Evolutionary conservation across 495 filamentous ascomycete genomes (phyloP).

Genomic region (Glonium stellatum): DNA sequence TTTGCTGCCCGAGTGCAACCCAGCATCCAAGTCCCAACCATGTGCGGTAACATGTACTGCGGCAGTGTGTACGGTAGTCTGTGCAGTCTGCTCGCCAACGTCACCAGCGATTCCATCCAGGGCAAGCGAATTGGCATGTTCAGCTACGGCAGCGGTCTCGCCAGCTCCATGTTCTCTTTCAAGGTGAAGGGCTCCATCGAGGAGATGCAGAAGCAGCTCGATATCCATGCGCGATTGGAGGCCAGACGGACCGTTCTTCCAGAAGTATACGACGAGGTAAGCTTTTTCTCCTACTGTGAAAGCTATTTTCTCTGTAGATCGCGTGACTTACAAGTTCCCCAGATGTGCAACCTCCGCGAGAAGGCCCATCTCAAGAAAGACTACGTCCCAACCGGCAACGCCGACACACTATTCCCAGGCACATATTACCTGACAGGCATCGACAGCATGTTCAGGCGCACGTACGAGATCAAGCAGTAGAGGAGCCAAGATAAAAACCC

Average conservation of each 20-base stretch:
- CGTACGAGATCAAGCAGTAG: slow-evolving; percentile 82
- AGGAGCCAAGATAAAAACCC: neutral
- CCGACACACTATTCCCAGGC: slow-evolving; percentile 67
- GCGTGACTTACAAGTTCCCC: slow-evolving; percentile 23
- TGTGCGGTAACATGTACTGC: slow-evolving; percentile 99
- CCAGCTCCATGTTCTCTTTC: slow-evolving; percentile 81
- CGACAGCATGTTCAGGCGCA: slow-evolving; percentile 92
- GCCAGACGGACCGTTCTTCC: slow-evolving; percentile 66
- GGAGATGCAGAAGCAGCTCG: slow-evolving; percentile 66
- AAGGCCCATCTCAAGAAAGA: slow-evolving; percentile 89
- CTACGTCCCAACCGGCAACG: slow-evolving; percentile 69
- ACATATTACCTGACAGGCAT: slow-evolving; percentile 87
- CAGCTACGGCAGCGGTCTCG: slow-evolving; percentile 91
- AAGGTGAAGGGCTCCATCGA: slow-evolving; percentile 73
- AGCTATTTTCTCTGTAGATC: slow-evolving; percentile 11
- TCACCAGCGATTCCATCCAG: slow-evolving; percentile 60
- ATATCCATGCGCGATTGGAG: slow-evolving; percentile 71
- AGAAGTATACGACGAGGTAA: slow-evolving; percentile 78
- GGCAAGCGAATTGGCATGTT: slow-evolving; percentile 88
- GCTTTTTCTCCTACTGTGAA: slow-evolving; percentile 26
- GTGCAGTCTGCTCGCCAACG: slow-evolving; percentile 65
- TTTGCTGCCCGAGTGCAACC: slow-evolving; percentile 85
- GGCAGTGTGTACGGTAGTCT: slow-evolving; percentile 88
- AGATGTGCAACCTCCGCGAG: slow-evolving; percentile 93
- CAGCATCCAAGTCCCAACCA: slow-evolving; percentile 76